Evolutionary conservation across 164 flowering plant species (phyloP).

Genomic region (Magnolia sinica): DNA sequence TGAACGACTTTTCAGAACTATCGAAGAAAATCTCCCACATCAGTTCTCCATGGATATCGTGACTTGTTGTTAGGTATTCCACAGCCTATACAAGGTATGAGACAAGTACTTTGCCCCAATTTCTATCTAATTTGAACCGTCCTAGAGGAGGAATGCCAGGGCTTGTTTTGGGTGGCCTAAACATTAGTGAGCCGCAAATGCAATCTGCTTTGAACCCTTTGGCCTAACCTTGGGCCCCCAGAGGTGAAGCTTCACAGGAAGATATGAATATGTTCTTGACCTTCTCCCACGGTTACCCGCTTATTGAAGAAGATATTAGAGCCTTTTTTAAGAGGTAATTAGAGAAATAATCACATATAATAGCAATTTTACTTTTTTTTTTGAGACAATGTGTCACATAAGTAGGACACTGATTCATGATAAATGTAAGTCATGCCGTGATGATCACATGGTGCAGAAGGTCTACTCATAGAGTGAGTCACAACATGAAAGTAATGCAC

Average conservation of each 20-base stretch:
- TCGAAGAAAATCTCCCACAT: too few relatives aligned
- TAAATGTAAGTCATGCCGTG: too few relatives aligned
- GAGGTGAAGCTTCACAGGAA: background rate
- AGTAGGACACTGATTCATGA: too few relatives aligned
- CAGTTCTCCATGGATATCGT: too few relatives aligned
- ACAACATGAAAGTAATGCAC: too few relatives aligned
- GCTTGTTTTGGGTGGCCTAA: background rate
- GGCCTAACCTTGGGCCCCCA: slow-evolving; percentile 6
- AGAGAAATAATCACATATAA: background rate
- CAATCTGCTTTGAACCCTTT: background rate
- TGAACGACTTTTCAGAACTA: too few relatives aligned
- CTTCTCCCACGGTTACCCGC: background rate
- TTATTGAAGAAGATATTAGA: background rate
- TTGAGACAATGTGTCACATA: too few relatives aligned
- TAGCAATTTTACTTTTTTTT: too few relatives aligned
- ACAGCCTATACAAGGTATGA: background rate
- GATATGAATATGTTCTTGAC: slow-evolving; percentile 6
- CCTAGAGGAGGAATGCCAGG: background rate
- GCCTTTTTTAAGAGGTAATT: background rate
- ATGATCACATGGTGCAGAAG: too few relatives aligned
- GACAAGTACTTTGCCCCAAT: background rate
- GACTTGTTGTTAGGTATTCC: background rate
- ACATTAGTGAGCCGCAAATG: background rate
- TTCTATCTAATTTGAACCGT: background rate
- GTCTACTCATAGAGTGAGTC: too few relatives aligned